Conservation (phyloP, 805 yeast species). For the Brettanomyces sp. region DNA sequence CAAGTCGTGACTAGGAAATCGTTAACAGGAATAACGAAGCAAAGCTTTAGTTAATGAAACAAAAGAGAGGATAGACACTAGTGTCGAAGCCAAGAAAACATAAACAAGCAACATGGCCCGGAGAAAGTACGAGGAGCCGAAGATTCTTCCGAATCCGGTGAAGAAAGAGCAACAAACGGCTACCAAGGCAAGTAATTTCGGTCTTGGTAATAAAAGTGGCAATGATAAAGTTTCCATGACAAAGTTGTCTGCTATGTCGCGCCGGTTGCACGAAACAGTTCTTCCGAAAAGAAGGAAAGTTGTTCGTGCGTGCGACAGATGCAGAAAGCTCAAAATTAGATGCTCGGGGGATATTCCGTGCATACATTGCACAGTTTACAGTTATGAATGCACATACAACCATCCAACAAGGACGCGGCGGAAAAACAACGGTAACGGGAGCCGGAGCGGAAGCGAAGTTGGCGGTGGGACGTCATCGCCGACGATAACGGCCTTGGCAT, state of each 20-base stretch:
- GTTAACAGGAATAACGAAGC: too few relatives aligned
- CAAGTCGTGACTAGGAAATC: too few relatives aligned
- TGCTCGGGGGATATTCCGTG: constrained; percentile 46
- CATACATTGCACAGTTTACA: constrained; percentile 68
- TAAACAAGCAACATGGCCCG: background rate
- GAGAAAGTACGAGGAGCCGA: constrained; percentile 3
- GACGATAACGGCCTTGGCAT: constrained; percentile 3
- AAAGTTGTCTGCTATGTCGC: background rate
- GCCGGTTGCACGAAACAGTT: background rate
- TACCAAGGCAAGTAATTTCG: too few relatives aligned
- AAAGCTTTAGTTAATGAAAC: too few relatives aligned
- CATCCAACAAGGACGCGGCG: constrained; percentile 40
- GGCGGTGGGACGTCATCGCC: constrained; percentile 2
- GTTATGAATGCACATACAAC: constrained; percentile 76
- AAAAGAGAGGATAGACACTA: background rate
- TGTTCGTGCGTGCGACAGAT: constrained; percentile 43
- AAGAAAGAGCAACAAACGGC: too few relatives aligned
- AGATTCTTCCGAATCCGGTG: constrained; percentile 6
- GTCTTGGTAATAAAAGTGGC: too few relatives aligned
- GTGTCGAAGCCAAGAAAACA: background rate
- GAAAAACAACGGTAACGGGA: constrained; percentile 24
- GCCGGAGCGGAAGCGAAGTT: background rate
- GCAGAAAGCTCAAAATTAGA: constrained; percentile 41
- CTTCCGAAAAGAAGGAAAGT: constrained; percentile 28
- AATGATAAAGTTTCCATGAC: background rate